These are phyloP conservation scores for Tolypocladium tropicale DNA, from an alignment of 2,329 filamentous ascomycete genomes.

Conservation along the genomic window DNA sequence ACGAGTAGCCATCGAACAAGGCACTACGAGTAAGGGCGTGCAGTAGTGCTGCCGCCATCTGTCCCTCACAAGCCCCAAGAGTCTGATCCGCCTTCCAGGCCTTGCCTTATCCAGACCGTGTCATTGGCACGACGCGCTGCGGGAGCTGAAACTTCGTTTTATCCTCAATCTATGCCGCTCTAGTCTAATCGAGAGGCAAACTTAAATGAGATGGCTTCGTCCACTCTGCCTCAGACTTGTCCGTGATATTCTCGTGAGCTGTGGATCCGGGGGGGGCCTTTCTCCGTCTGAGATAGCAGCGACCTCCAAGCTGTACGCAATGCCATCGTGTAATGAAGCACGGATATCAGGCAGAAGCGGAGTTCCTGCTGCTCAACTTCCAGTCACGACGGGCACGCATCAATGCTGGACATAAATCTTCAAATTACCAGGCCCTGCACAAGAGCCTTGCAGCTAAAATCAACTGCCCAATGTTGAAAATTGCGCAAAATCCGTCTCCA, in stretches of 20 bases:
- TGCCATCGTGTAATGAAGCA: neutral
- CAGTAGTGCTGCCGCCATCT: no score
- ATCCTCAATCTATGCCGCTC: no score
- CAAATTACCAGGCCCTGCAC: neutral
- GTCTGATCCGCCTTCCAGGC: no score
- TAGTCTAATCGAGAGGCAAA: no score
- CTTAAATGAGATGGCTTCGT: no score
- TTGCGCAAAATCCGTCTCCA: neutral
- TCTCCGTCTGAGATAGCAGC: neutral
- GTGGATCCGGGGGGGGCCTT: neutral
- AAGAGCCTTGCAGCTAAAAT: neutral
- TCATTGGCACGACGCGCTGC: no score
- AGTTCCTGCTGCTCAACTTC: neutral
- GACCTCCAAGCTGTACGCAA: neutral
- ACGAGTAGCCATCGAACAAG: no score
- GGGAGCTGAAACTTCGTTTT: no score
- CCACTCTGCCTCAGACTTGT: no score
- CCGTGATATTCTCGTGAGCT: neutral
- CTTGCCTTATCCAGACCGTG: no score
- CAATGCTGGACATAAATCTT: neutral
- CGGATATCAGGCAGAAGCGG: neutral
- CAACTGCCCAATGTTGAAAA: neutral
- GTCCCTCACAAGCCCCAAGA: no score
- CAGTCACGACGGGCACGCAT: neutral
- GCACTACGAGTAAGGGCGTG: no score